phyloP scores from a whole-genome alignment of 2,329 filamentous ascomycete genomes.

The Chalaropsis ovoidea region DNA sequence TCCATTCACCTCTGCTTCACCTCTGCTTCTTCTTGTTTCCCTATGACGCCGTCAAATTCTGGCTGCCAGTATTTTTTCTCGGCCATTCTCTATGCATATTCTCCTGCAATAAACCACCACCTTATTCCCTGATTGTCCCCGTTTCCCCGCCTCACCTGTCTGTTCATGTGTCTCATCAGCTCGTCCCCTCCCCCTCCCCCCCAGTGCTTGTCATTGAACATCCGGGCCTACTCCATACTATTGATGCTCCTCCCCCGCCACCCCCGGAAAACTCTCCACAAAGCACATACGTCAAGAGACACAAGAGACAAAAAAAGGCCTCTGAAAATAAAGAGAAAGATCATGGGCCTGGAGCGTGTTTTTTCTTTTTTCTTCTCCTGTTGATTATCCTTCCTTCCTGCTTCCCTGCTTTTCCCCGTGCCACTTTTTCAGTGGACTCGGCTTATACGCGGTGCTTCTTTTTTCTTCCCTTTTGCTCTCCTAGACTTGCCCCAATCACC shows the following conservation, averaged over 20 bases:
- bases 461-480: not conserved
- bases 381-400: not conserved
- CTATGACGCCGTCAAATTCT: not conserved
- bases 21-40: not conserved
- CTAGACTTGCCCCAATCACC: conserved; percentile 1
- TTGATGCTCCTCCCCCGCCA: conserved; percentile 11
- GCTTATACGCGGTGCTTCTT: conserved; percentile 15
- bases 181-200: not conserved
- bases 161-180: not conserved
- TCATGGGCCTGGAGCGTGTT: not conserved
- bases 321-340: not conserved
- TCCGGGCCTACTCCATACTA: conserved; percentile 13
- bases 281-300: not conserved
- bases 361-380: not conserved
- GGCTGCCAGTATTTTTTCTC: not conserved
- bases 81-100: not conserved
- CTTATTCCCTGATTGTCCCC: not conserved
- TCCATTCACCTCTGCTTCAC: not conserved
- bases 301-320: not conserved
- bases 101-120: not conserved
- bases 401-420: not conserved
- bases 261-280: conserved; percentile 7
- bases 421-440: conserved; percentile 12
- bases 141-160: not conserved
- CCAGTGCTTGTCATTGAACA: conserved; percentile 1